Conservation (phyloP, 2,329 filamentous ascomycete species). For the Ascochyta rabiei region DNA sequence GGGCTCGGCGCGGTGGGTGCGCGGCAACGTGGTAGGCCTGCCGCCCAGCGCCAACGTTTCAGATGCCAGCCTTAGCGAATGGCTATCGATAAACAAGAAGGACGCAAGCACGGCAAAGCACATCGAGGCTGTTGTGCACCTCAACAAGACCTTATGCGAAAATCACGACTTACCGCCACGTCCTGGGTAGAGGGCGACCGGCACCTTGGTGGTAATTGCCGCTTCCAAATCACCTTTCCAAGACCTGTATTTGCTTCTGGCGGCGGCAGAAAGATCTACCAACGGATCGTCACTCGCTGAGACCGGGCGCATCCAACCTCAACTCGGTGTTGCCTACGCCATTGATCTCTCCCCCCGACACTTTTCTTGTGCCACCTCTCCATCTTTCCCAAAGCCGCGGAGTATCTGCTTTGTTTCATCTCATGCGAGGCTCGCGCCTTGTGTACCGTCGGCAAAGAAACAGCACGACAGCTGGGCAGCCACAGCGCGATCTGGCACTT, state of each 20-base stretch:
- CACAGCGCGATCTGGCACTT: slow-evolving; percentile 3
- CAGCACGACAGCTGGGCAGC: slow-evolving; percentile 2
- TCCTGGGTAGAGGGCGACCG: background rate
- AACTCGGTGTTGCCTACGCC: slow-evolving; percentile 1
- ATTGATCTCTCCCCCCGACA: slow-evolving; percentile 4
- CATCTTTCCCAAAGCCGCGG: slow-evolving; percentile 10
- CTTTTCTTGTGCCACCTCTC: slow-evolving; percentile 7
- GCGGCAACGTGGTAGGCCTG: slow-evolving; percentile 18
- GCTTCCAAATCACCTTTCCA: background rate
- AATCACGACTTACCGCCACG: slow-evolving; percentile 8
- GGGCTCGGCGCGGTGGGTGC: slow-evolving; percentile 17
- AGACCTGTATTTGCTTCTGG: background rate
- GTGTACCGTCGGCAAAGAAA: slow-evolving; percentile 3
- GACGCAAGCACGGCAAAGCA: slow-evolving; percentile 11
- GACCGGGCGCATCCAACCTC: slow-evolving; percentile 13
- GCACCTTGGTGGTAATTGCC: background rate
- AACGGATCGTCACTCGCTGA: slow-evolving; percentile 11
- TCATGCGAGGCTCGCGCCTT: slow-evolving; percentile 13
- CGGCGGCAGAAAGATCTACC: slow-evolving; percentile 2
- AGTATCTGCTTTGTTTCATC: slow-evolving; percentile 11
- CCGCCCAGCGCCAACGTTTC: slow-evolving; percentile 14
- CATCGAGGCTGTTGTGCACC: slow-evolving; percentile 12
- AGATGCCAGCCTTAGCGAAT: slow-evolving; percentile 13
- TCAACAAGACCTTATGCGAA: slow-evolving; percentile 10
- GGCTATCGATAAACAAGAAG: slow-evolving; percentile 16